phyloP scores from a whole-genome alignment of 345 rosid genomes.

The Diplotaxis tenuifolia region DNA sequence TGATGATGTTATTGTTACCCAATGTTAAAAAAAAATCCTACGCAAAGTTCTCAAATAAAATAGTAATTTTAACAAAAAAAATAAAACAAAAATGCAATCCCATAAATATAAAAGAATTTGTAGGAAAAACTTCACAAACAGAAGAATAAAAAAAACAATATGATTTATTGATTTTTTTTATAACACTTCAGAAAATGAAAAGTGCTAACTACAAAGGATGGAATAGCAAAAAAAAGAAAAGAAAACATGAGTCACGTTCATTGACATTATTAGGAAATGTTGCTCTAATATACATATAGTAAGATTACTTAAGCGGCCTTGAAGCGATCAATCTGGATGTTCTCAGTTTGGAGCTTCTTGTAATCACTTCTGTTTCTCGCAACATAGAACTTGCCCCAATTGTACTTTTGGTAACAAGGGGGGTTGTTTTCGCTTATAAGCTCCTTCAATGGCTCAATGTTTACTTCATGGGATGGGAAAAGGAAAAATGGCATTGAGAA shows the following conservation, averaged over 20 bases:
- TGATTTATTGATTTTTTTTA: no score
- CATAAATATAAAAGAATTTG: no score
- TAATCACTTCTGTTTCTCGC: conserved; percentile 60
- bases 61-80: no score
- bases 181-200: no score
- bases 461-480: conserved; percentile 45
- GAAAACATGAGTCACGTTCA: background rate
- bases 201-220: no score
- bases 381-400: conserved; percentile 65
- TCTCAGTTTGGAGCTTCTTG: conserved; percentile 53
- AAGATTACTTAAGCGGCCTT: conserved; percentile 27
- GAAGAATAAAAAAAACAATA: no score
- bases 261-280: background rate
- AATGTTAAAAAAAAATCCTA: no score
- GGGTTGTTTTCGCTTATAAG: conserved; percentile 46
- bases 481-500: conserved; percentile 66
- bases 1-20: no score
- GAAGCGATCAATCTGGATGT: conserved; percentile 63
- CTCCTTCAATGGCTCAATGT: conserved; percentile 61
- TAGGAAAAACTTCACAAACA: no score
- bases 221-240: no score
- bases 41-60: no score
- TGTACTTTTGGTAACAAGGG: conserved; percentile 51
- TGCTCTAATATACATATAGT: background rate
- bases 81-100: no score